Evolutionary conservation across 2,329 filamentous ascomycete genomes (phyloP), one percentile per base, ranked within the genome.

Genomic region (Sporothrix brunneoviolacea): DNA sequence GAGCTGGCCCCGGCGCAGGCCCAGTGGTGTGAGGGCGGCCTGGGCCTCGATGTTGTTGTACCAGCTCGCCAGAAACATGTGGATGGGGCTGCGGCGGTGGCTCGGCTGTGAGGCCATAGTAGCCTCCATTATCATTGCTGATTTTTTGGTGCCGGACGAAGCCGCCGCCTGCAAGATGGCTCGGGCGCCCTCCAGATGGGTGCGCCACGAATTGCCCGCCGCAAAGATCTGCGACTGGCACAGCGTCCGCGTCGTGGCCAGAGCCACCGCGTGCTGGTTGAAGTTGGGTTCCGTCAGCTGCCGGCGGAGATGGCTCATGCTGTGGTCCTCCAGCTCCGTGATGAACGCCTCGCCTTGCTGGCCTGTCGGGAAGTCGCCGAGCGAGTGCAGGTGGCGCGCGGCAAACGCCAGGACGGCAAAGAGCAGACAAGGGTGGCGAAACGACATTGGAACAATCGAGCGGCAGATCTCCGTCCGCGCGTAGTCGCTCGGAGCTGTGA

Each of bases 401-500:
- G 48, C 52, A 33, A 43, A 54, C 4, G 52, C 52, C 22, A 50
- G 32, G 19, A 50, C 44, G 19, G 52, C 52, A 18, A 37, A 51
- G 24, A 51, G 16, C 8, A 54, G 39, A 12, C 43, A 54, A 2
- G 52, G 52, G 10, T 47, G 49, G 22, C 38, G 32, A n/a, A 42
- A 36, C 9, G 53, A 52, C 49, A 52, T 39, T 9, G 52, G 53
- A 4, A 51, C 46, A n/a, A 54, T 37, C 10, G 47, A 36, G 8
- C 53, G 53, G 27, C 53, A 54, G 21, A 54, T 54, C 5, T 54
- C 36, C 5, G 21, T 45, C 10, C 53, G 53, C 2, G 30, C 49
- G 24, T 54, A 54, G 45, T 39, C 28, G 53, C 53, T 54, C 1
- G 53, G 53, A 1, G 53, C 53, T 7, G 53, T 54, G 4, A 54